phyloP scores from a whole-genome alignment of 768 basidiomycete genomes.

The Chiua virens region DNA sequence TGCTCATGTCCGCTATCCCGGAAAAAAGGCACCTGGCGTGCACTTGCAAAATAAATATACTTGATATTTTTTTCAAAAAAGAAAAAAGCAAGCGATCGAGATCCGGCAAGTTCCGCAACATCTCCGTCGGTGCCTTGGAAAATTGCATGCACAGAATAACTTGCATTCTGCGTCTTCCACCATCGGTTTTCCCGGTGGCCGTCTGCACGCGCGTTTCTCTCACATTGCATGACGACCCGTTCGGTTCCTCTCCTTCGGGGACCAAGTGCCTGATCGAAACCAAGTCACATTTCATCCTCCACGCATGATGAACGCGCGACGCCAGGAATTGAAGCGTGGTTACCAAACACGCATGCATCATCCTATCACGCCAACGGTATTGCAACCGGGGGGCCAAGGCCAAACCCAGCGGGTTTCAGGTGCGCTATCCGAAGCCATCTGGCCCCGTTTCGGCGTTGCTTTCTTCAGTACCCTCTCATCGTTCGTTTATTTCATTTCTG shows the following conservation, averaged over 20 bases:
- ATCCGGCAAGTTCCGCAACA: conserved; percentile 23
- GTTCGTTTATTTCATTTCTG: no score
- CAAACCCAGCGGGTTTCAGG: conserved; percentile 8
- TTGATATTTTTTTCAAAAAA: not conserved
- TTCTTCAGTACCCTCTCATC: no score
- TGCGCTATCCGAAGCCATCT: not conserved
- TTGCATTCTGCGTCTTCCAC: not conserved
- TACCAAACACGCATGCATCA: not conserved
- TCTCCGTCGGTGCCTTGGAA: conserved; percentile 24
- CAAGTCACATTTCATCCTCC: no score
- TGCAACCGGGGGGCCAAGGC: conserved; percentile 1
- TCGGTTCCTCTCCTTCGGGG: conserved; percentile 1
- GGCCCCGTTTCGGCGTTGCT: no score
- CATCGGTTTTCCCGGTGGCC: conserved; percentile 1
- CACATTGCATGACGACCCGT: conserved; percentile 9
- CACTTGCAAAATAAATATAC: conserved; percentile 1
- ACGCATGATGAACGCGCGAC: no score
- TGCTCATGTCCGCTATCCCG: conserved; percentile 10
- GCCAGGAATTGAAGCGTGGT: not conserved
- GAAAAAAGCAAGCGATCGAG: conserved; percentile 5
- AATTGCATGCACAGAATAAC: not conserved
- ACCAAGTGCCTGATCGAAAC: conserved; percentile 8
- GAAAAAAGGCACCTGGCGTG: conserved; percentile 12
- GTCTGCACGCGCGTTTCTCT: not conserved
- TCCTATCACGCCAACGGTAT: no score